phyloP scores from a whole-genome alignment of 1,139 yeast species.

The Torulaspora pretoriensis region DNA sequence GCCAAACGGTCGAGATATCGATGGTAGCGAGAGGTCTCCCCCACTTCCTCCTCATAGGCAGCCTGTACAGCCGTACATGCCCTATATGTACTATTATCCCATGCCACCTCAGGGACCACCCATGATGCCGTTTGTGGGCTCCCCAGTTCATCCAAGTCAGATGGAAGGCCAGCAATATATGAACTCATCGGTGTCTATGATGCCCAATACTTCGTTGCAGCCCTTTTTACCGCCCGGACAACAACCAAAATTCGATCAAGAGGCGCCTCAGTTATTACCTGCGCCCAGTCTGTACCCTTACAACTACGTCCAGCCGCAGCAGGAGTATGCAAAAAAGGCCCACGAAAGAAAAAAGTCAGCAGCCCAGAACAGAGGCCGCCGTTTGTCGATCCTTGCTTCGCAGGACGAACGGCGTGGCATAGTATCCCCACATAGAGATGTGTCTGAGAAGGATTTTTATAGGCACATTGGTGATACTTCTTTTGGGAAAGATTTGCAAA shows the following conservation, averaged over 20 bases:
- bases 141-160: slow-evolving; percentile 22
- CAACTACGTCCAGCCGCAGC: slow-evolving; percentile 14
- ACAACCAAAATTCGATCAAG: slow-evolving; percentile 6
- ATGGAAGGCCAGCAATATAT: slow-evolving; percentile 14
- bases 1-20: slow-evolving; percentile 8
- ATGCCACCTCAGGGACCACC: slow-evolving; percentile 20
- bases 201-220: slow-evolving; percentile 29
- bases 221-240: slow-evolving; percentile 27
- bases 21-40: not conserved
- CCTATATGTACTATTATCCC: slow-evolving; percentile 27
- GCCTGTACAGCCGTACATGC: slow-evolving; percentile 19
- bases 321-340: slow-evolving; percentile 8
- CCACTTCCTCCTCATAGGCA: not conserved
- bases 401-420: slow-evolving; percentile 21
- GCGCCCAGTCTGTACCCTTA: slow-evolving; percentile 25
- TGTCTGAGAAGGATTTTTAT: slow-evolving; percentile 34
- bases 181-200: slow-evolving; percentile 18
- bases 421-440: slow-evolving; percentile 34
- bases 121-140: slow-evolving; percentile 25
- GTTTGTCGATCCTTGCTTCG: slow-evolving; percentile 13
- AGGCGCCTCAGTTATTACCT: slow-evolving; percentile 25
- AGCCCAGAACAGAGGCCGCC: slow-evolving; percentile 22
- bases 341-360: slow-evolving; percentile 26
- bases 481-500: slow-evolving; percentile 29
- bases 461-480: slow-evolving; percentile 33